phyloP scores from a whole-genome alignment of 2,329 filamentous ascomycete genomes.

The Fonsecaea pedrosoi region DNA sequence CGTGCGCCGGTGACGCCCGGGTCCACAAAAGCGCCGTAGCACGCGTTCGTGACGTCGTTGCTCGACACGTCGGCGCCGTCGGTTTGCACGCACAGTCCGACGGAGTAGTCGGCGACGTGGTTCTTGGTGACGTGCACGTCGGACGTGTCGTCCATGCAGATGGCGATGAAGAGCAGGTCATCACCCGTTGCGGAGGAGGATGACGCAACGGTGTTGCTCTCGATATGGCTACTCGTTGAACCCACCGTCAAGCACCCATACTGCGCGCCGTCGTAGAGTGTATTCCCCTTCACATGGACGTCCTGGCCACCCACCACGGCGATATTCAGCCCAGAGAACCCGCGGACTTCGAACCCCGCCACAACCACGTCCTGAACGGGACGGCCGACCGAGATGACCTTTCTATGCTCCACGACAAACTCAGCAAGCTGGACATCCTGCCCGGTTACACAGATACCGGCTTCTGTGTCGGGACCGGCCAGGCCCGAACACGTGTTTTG shows the following conservation, averaged over 20 bases:
- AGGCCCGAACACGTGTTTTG: slow-evolving; percentile 31
- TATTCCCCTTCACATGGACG: slow-evolving; percentile 21
- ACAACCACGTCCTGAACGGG: slow-evolving; percentile 28
- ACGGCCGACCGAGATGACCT: slow-evolving; percentile 29
- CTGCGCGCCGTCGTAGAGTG: slow-evolving; percentile 25
- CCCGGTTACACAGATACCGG: slow-evolving; percentile 33
- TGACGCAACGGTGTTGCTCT: slow-evolving; percentile 26
- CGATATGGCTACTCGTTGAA: slow-evolving; percentile 21
- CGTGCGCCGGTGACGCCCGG: slow-evolving; percentile 25
- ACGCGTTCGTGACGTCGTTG: slow-evolving; percentile 29
- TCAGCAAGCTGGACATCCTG: slow-evolving; percentile 26
- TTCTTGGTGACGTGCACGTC: slow-evolving; percentile 25
- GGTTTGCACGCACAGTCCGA: slow-evolving; percentile 35
- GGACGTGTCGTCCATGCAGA: slow-evolving; percentile 32
- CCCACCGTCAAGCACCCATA: slow-evolving; percentile 32
- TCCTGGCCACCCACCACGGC: slow-evolving; percentile 30
- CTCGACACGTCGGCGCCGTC: slow-evolving; percentile 18
- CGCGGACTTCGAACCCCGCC: slow-evolving; percentile 29
- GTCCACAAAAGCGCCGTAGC: slow-evolving; percentile 30
- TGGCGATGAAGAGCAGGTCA: slow-evolving; percentile 25
- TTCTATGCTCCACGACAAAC: slow-evolving; percentile 29
- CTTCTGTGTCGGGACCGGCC: slow-evolving; percentile 27
- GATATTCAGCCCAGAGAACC: slow-evolving; percentile 30
- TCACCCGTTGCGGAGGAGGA: slow-evolving; percentile 8
- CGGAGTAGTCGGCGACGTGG: slow-evolving; percentile 23